phyloP scores from a whole-genome alignment of 2,329 filamentous ascomycete species.

The Cladophialophora chaetospira region DNA sequence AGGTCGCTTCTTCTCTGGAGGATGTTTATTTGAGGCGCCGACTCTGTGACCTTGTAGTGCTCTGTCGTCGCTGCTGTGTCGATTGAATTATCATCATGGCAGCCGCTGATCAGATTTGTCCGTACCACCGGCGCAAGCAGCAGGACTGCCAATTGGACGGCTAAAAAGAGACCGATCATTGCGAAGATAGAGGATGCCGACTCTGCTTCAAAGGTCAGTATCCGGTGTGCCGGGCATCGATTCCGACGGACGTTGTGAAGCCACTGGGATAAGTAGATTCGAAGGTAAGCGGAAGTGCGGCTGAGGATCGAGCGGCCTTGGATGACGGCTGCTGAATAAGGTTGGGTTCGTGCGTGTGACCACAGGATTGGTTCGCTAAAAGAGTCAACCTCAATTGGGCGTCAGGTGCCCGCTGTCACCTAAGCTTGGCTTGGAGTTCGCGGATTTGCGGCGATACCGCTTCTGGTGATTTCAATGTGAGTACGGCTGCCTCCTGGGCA shows the following conservation, averaged over 20 bases:
- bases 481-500: conserved; percentile 77
- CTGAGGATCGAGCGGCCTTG: background rate
- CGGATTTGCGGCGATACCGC: conserved; percentile 56
- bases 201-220: background rate
- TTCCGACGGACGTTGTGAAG: background rate
- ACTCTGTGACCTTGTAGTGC: background rate
- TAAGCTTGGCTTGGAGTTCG: conserved; percentile 18
- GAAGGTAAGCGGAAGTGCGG: conserved; percentile 3
- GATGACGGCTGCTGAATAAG: conserved; percentile 11
- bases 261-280: background rate
- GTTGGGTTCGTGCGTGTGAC: conserved; percentile 10
- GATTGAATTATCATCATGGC: conserved; percentile 7
- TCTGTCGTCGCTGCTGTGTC: conserved; percentile 11
- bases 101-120: background rate
- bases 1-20: background rate
- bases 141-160: conserved; percentile 1
- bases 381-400: background rate
- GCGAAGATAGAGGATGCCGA: background rate
- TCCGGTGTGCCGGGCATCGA: background rate
- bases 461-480: conserved; percentile 74
- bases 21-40: conserved; percentile 1
- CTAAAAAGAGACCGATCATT: background rate
- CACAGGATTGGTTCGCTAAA: conserved; percentile 14
- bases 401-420: background rate
- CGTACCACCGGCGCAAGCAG: background rate